Evolutionary conservation across 768 basidiomycete genomes (phyloP).

Genomic region (Mycena alexandri): DNA sequence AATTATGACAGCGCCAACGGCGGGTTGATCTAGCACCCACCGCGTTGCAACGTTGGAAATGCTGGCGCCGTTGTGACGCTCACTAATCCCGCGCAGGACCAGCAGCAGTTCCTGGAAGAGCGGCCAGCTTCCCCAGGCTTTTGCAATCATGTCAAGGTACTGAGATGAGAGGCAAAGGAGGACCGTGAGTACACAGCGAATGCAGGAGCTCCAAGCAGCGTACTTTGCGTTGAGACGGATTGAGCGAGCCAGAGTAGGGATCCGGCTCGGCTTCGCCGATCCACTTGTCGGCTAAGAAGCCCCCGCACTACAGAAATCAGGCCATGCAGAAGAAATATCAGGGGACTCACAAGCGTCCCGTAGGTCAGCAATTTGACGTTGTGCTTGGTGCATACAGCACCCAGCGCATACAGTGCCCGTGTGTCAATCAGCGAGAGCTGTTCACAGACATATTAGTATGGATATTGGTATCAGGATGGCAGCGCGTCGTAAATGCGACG

Average conservation of each 20-base stretch:
- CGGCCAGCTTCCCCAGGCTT: slow-evolving; percentile 83
- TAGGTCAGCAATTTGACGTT: slow-evolving; percentile 80
- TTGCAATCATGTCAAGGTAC: slow-evolving; percentile 88
- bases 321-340: neutral
- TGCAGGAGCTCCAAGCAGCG: slow-evolving; percentile 19
- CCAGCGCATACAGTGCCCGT: slow-evolving; percentile 82
- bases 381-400: slow-evolving; percentile 80
- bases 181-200: neutral
- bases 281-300: slow-evolving; percentile 86
- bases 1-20: slow-evolving; percentile 87
- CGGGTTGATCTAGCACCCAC: slow-evolving; percentile 87
- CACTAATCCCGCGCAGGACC: slow-evolving; percentile 71
- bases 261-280: slow-evolving; percentile 76
- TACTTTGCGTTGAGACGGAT: slow-evolving; percentile 88
- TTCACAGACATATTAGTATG: slow-evolving; percentile 13
- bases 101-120: slow-evolving; percentile 78
- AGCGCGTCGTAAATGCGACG: slow-evolving; percentile 17
- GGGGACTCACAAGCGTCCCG: slow-evolving; percentile 75
- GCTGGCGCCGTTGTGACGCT: slow-evolving; percentile 72
- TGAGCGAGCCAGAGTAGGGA: slow-evolving; percentile 73
- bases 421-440: slow-evolving; percentile 89
- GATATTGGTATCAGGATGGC: slow-evolving; percentile 16
- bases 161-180: slow-evolving; percentile 43
- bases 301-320: slow-evolving; percentile 72
- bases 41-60: slow-evolving; percentile 86